Conservation (phyloP, 768 basidiomycete genomes). For the Pisolithus marmoratus region DNA sequence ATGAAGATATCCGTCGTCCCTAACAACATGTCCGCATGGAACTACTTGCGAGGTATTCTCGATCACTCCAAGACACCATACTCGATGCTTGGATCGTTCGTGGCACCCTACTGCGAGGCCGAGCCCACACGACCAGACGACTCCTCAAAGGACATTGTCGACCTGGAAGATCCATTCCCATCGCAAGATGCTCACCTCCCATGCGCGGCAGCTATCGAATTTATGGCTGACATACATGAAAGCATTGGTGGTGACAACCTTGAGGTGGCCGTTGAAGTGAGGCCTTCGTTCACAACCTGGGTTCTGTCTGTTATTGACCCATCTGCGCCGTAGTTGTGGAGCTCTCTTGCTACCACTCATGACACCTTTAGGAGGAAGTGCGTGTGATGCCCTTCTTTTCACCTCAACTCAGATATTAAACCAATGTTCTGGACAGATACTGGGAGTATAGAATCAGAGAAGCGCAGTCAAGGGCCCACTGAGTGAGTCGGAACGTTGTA, state of each 20-base stretch:
- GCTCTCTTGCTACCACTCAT: slow-evolving; percentile 57
- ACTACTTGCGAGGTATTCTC: slow-evolving; percentile 87
- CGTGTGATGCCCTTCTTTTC: slow-evolving; percentile 12
- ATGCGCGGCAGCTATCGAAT: slow-evolving; percentile 75
- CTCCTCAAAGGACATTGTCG: slow-evolving; percentile 44
- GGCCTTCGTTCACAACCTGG: neutral
- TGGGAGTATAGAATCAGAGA: slow-evolving; percentile 72
- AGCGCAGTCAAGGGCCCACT: slow-evolving; percentile 27
- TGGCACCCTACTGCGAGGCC: slow-evolving; percentile 52
- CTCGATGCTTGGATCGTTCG: slow-evolving; percentile 50
- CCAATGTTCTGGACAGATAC: slow-evolving; percentile 43
- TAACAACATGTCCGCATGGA: slow-evolving; percentile 95
- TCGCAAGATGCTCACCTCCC: slow-evolving; percentile 64
- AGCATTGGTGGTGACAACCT: slow-evolving; percentile 43
- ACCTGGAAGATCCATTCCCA: slow-evolving; percentile 73
- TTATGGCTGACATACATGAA: slow-evolving; percentile 75
- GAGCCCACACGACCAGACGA: slow-evolving; percentile 22
- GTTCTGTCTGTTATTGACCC: slow-evolving; percentile 9
- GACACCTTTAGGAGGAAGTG: slow-evolving; percentile 78
- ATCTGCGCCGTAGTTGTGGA: slow-evolving; percentile 53
- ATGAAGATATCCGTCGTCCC: slow-evolving; percentile 80
- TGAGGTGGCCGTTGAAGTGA: slow-evolving; percentile 46
- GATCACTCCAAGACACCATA: slow-evolving; percentile 56
- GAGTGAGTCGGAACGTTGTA: slow-evolving; percentile 12
- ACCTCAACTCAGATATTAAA: slow-evolving; percentile 19